Evolutionary conservation across 1,284 basidiomycete species (phyloP), one percentile per base, ranked within the genome.

Genomic region (Ganoderma leucocontextum): DNA sequence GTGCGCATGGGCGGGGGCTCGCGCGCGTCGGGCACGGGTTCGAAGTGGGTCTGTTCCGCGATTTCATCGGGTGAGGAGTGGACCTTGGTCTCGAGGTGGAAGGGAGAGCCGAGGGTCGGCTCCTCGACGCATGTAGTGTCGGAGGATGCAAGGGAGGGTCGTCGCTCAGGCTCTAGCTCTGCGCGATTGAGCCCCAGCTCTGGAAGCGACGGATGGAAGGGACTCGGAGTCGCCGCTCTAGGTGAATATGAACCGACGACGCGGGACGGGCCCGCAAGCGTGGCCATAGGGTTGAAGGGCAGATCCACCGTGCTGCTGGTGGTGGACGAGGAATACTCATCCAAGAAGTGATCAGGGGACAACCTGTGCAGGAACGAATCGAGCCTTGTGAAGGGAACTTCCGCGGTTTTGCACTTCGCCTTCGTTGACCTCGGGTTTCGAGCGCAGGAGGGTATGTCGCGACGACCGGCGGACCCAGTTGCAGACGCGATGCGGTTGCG

Each of bases 81-180:
- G 39, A 25, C 5, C 6, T 60, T 41, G 12, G 39, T 22, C n/a
- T 22, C 38, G 13, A 15, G 25, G 36, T 25, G 5, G 58, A 25
- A 29, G 39, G 39, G 38, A 10, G 38, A 38, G 33, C 35, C 55
- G 15, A 38, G 19, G 19, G 35, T 13, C 12, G 22, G n/a, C 58
- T 60, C 58, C 6, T 60, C 58, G 58, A 60, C 58, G 58, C 58
- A 60, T 25, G 58, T 60, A 42, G 58, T 60, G 58, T 42, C 58
- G 58, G 58, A 60, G 58, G 58, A 60, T 4, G 58, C 36, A 10
- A 60, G 38, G 5, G 58, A 60, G 22, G 10, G 12, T 15, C 58
- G 58, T 15, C 58, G 58, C 22, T 60, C 58, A 4, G 36, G 10
- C 38, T 25, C 22, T 10, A 52, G 12, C 47, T 39, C 39, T 3